Base-by-base conservation (phyloP, 164 flowering plant species). In the Nymphaea colorata region DNA sequence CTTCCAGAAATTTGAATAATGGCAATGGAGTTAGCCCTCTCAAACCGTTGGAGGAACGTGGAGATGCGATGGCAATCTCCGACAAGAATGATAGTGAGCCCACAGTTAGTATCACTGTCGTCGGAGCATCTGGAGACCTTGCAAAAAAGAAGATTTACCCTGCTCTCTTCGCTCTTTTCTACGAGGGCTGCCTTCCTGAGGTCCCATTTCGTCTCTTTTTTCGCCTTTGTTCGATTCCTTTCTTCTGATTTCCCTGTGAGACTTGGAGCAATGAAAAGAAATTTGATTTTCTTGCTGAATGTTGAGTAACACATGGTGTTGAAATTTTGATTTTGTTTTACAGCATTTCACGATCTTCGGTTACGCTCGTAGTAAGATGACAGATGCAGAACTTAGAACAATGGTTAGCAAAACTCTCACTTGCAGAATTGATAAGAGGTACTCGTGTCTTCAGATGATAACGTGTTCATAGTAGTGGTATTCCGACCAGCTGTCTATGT, bases 121-220 rank as follows among this genome's bases (percentile, higher is more conserved):
- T 93, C 74, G 98, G 98, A 64, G 98, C 98, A 4, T 93, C 98
- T 43, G 98, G 98, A n/a, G 98, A 93, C 78, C 93, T 93, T 76
- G 98, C 98, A 47, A 90, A 85, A 81, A 93, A 93, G 87, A 92
- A 92, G 82, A 93, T 90, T 61, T 90, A 90, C 74, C 98, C 98
- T 64, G 98, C 96, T 12, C 91, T 90, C 71, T 93, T 92, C 66
- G 98, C 96, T 4, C 91, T 93, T 65, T 88, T 77, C 71, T 93
- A 90, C 53, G 96, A 90, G 74, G 95, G 65, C 72, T 87, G 86
- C 68, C 85, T 93, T 4, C 93, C 96, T 44, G 68, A 89, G 89
- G 96, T 89, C 68, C 66, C 67, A 64, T 18, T 64, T 7, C 3
- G 41, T 61, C 16, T n/a, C 16, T 36, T 61, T 14, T 47, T 47